Evolutionary conservation across 1,139 yeast species (phyloP), one percentile per base, ranked within the genome.

Genomic region (Pichia sp.): DNA sequence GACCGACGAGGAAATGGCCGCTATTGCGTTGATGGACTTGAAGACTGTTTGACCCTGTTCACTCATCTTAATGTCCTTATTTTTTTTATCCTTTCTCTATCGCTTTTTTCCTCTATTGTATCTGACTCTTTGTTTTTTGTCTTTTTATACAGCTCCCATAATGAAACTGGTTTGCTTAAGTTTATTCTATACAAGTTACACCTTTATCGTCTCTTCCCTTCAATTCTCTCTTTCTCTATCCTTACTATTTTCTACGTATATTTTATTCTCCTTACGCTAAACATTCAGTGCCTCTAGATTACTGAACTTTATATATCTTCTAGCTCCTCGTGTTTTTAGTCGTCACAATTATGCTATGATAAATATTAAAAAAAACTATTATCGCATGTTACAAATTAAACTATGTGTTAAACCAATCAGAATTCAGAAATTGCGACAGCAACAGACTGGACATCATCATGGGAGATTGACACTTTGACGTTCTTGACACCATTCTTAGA

Each of bases 381-480:
- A 20, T 20, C 24, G 24, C 24, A 20, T 20, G 8, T 4, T 31
- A 34, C 29, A 46, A 30, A 46, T 10, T 27, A n/a, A 43, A 14
- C 20, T 27, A 43, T 34, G 16, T 33, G 41, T 2, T 43, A 42
- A 20, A 29, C 31, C 31, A 45, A 31, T 62, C 73, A 76, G 60
- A 77, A 80, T 68, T 86, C 87, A 66, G 95, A 83, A 68, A 91
- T 83, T 48, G 99, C 99, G 65, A 93, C 98, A 29, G 99, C 98
- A 62, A 96, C 95, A 50, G 97, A 91, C 77, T 93, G 99, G 79
- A 85, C 80, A 65, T 93, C 99, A 69, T 91, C 97, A 71, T 93
- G 99, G 36, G 97, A 88, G 65, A 93, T 93, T 44, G 97, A 89
- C 58, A 93, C 93, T 68, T 81, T 87, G 61, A 93, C 87, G 42